Percentiles rank a stretch among this genome's conserved stretches.
These are phyloP conservation scores for Bromus sterilis DNA, from an alignment of 176 grass and related monocot genomes.

Conservation along the genomic window DNA sequence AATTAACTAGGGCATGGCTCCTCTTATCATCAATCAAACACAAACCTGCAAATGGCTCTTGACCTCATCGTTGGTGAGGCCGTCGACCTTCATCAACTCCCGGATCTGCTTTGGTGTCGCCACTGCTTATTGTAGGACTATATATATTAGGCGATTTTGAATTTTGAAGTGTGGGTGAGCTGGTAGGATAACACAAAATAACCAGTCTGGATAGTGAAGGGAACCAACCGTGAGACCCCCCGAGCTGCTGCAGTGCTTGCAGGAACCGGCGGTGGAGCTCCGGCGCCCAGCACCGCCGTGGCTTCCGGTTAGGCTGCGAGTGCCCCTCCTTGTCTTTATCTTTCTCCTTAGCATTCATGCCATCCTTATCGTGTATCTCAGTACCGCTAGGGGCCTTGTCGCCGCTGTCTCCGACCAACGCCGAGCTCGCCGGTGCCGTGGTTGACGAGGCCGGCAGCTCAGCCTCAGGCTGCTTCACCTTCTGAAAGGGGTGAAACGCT, in stretches of 20 bases:
- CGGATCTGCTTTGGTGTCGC: conserved; percentile 80
- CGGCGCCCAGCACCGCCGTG: conserved; percentile 73
- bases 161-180: not conserved
- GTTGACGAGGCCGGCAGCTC: conserved; percentile 30
- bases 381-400: not conserved
- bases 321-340: conserved; percentile 39
- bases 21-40: not conserved
- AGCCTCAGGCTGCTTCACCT: conserved; percentile 28
- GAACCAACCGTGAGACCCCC: conserved; percentile 67
- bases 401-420: conserved; percentile 23
- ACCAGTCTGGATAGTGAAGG: not conserved
- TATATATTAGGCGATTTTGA: not conserved
- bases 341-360: not conserved
- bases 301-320: conserved; percentile 42
- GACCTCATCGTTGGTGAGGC: conserved; percentile 61
- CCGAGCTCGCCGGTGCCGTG: conserved; percentile 38
- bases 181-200: not conserved
- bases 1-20: not conserved
- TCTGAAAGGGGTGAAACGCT: conserved; percentile 82
- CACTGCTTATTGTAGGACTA: conserved; percentile 1
- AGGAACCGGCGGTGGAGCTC: conserved; percentile 84
- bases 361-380: not conserved
- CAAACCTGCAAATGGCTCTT: conserved; percentile 63
- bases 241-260: conserved; percentile 67
- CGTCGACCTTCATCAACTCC: conserved; percentile 58